Percentiles rank a stretch among this genome's conserved stretches.
phyloP scores from a whole-genome alignment of 208 protist genomes.

The Herpetomonas tarakana region DNA sequence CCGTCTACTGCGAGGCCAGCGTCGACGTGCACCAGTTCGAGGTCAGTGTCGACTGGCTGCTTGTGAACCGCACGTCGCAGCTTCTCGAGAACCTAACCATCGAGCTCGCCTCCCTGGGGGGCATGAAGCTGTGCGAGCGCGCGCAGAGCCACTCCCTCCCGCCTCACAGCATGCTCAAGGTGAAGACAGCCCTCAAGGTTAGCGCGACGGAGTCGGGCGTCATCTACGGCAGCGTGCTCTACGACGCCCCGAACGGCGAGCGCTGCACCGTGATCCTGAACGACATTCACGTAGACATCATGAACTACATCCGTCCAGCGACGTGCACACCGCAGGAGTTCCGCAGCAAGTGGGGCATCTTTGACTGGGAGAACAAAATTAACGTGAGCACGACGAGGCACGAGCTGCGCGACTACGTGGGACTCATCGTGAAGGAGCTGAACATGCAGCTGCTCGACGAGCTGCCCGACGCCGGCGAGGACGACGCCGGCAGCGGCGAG shows the following conservation, averaged over 20 bases:
- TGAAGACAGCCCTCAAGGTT: slow-evolving; percentile 97
- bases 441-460: slow-evolving; percentile 93
- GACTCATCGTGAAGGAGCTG: slow-evolving; percentile 89
- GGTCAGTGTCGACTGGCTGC: slow-evolving; percentile 94
- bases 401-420: slow-evolving; percentile 86
- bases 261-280: slow-evolving; percentile 94
- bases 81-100: slow-evolving; percentile 95
- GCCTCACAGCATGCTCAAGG: slow-evolving; percentile 74
- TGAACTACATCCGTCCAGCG: slow-evolving; percentile 97
- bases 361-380: slow-evolving; percentile 99
- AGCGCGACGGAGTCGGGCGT: slow-evolving; percentile 96
- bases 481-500: slow-evolving; percentile 8
- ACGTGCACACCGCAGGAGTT: slow-evolving; percentile 89
- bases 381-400: slow-evolving; percentile 85
- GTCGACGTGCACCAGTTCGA: slow-evolving; percentile 98
- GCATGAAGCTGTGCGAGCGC: slow-evolving; percentile 97
- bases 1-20: slow-evolving; percentile 97
- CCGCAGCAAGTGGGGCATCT: slow-evolving; percentile 97
- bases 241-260: slow-evolving; percentile 89
- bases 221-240: slow-evolving; percentile 97
- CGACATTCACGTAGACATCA: slow-evolving; percentile 98
- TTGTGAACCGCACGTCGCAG: slow-evolving; percentile 95
- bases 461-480: slow-evolving; percentile 9
- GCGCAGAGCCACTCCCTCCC: slow-evolving; percentile 93
- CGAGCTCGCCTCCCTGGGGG: slow-evolving; percentile 95